These are phyloP conservation scores for Cryptococcus sp. DNA, from an alignment of 1,284 basidiomycete species.

Conservation along the genomic window DNA sequence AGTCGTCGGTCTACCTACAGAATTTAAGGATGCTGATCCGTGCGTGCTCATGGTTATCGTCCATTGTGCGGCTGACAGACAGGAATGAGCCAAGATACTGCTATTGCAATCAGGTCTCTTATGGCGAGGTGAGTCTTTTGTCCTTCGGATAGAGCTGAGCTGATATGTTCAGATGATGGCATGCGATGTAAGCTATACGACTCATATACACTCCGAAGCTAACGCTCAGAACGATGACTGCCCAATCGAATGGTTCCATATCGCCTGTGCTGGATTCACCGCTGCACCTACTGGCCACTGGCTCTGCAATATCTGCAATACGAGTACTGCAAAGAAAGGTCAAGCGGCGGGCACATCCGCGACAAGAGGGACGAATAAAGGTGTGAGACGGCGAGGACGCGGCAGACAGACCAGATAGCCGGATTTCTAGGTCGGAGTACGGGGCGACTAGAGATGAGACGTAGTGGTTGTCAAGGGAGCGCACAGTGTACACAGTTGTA, in stretches of 20 bases:
- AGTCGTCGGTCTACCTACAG: conserved; percentile 1
- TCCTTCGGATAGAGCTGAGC: background rate
- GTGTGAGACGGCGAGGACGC: background rate
- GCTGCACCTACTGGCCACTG: conserved; percentile 39
- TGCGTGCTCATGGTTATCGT: conserved; percentile 21
- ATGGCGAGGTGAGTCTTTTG: conserved; percentile 42
- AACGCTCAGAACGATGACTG: conserved; percentile 52
- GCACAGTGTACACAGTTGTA: background rate
- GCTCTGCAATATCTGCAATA: conserved; percentile 38
- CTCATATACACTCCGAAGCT: background rate
- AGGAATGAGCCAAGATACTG: conserved; percentile 54
- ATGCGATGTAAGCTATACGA: conserved; percentile 37
- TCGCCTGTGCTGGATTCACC: conserved; percentile 37
- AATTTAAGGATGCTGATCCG: conserved; percentile 24
- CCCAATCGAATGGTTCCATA: conserved; percentile 51
- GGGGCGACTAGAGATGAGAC: background rate
- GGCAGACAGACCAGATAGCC: background rate
- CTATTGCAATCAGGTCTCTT: conserved; percentile 52
- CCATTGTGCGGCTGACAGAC: conserved; percentile 4
- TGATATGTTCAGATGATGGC: conserved; percentile 36
- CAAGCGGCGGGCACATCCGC: conserved; percentile 3
- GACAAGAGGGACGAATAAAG: conserved; percentile 2
- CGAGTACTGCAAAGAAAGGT: conserved; percentile 10
- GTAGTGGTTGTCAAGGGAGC: background rate
- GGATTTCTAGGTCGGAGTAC: too few species aligned